Base-by-base conservation (phyloP, 768 basidiomycete genomes). In the Trametes meyenii region DNA sequence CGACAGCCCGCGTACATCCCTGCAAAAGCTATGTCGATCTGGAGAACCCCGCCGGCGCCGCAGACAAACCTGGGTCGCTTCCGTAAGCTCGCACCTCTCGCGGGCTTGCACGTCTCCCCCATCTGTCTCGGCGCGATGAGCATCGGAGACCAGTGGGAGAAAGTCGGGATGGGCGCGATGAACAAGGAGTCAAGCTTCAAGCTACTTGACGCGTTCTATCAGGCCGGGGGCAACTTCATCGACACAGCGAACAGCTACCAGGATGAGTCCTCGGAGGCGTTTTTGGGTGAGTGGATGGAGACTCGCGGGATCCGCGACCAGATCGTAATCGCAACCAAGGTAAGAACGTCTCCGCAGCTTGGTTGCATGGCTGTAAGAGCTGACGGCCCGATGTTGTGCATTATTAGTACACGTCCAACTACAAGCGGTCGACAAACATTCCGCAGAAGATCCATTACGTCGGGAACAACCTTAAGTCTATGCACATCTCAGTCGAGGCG, bases 51-150 rank as follows among this genome's bases (percentile, higher is more conserved):
- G 54, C 55, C 63, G 29, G 8, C 5, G 16, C 63, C 64, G 1
- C n/a, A 50, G 29, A 67, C 64, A 5, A 11, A 11, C 16, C 73
- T 74, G 7, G 74, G 59, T 2, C 57, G 61, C 50, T 76, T 77
- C 64, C 75, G 80, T 5, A 60, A 62, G 3, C 67, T 81, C 10
- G 74, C 76, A 0, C 74, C 76, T 3, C 44, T 57, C 12, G 77
- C 80, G 1, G 77, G 76, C 6, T 70, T 81, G 23, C 75, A 73
- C 40, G 81, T 81, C 11, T 82, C 81, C 3, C 80, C 81, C 0
- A 66, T 82, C 17, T 70, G 72, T n/a, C 75, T 82, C 14, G 81
- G 81, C 1, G 80, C 71, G 5, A 77, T 78, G 78, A 78, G 69
- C 66, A 75, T 80, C 16, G 78, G 79, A 1, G 74, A 78, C 57